Conservation (phyloP, 202 grass and related monocot genomes). For the Zoysia matrella region DNA sequence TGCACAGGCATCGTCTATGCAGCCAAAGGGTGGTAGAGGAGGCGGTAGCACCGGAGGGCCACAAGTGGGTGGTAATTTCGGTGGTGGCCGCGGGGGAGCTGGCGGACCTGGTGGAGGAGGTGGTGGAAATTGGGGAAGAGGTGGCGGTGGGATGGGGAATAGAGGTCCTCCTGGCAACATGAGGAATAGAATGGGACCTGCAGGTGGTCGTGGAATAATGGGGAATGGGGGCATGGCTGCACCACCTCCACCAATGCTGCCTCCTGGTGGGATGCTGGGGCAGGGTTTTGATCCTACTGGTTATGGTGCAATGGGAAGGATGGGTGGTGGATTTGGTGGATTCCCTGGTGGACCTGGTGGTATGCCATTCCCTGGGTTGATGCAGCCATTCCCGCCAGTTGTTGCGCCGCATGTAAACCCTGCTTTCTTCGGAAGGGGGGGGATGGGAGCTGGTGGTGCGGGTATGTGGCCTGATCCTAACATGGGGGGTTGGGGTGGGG, state of each 20-base stretch:
- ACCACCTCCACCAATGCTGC: constrained; percentile 60
- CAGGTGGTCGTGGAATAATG: constrained; percentile 55
- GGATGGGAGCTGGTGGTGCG: constrained; percentile 62
- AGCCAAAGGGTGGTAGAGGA: constrained; percentile 49
- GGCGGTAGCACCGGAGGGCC: constrained; percentile 30
- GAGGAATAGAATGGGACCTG: constrained; percentile 62
- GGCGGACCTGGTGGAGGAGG: constrained; percentile 48
- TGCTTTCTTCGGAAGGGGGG: constrained; percentile 70
- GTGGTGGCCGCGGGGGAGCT: constrained; percentile 60
- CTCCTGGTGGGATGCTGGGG: constrained; percentile 60
- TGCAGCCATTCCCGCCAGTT: constrained; percentile 67
- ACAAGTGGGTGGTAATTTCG: constrained; percentile 57
- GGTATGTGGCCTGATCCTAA: constrained; percentile 78
- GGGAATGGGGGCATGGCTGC: constrained; percentile 63
- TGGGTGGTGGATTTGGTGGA: constrained; percentile 69
- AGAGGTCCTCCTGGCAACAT: constrained; percentile 58
- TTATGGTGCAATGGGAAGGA: constrained; percentile 68
- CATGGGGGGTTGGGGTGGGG: constrained; percentile 69
- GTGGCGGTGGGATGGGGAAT: constrained; percentile 67
- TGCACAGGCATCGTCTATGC: constrained; percentile 45
- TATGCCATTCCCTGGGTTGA: constrained; percentile 68
- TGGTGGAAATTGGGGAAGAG: constrained; percentile 59
- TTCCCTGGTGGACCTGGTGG: constrained; percentile 70
- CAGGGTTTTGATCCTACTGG: constrained; percentile 74
- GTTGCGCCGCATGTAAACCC: constrained; percentile 80